Percentiles rank a stretch among this genome's conserved stretches.
These are phyloP conservation scores for Macrophomina pseudophaseolina DNA, from an alignment of 2,329 filamentous ascomycete species.

Conservation along the genomic window DNA sequence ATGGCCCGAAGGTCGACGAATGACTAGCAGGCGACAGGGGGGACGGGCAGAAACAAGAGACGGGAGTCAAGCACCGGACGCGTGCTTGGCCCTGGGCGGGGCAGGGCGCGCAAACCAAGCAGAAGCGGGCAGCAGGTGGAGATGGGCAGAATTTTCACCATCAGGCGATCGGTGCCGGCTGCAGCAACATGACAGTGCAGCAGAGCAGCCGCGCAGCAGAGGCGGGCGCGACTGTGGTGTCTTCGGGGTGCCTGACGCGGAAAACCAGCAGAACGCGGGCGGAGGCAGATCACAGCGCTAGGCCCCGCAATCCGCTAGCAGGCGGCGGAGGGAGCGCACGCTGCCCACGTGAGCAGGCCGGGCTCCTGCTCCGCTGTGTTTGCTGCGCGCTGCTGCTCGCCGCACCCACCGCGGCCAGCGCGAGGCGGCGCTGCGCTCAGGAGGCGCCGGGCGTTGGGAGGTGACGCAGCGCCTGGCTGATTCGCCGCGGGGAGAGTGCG, in stretches of 20 bases:
- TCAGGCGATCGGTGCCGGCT: slow-evolving; percentile 3
- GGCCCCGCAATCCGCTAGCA: slow-evolving; percentile 4
- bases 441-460: background rate
- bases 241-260: slow-evolving; percentile 16
- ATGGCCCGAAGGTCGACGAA: slow-evolving; percentile 1
- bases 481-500: slow-evolving; percentile 16
- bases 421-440: background rate
- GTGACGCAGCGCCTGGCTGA: background rate
- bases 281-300: slow-evolving; percentile 24
- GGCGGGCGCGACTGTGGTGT: background rate
- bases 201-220: background rate
- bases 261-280: background rate
- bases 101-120: background rate
- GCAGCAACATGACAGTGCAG: slow-evolving; percentile 6
- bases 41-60: background rate
- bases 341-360: slow-evolving; percentile 11
- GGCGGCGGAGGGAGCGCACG: background rate
- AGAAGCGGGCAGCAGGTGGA: background rate
- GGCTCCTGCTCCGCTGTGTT: background rate
- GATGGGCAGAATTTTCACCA: slow-evolving; percentile 5
- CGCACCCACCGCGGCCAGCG: background rate
- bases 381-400: background rate
- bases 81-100: background rate
- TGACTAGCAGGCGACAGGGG: slow-evolving; percentile 9
- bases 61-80: background rate